Evolutionary conservation across 2,329 filamentous ascomycete genomes (phyloP).

Genomic region (Pseudopithomyces chartarum): DNA sequence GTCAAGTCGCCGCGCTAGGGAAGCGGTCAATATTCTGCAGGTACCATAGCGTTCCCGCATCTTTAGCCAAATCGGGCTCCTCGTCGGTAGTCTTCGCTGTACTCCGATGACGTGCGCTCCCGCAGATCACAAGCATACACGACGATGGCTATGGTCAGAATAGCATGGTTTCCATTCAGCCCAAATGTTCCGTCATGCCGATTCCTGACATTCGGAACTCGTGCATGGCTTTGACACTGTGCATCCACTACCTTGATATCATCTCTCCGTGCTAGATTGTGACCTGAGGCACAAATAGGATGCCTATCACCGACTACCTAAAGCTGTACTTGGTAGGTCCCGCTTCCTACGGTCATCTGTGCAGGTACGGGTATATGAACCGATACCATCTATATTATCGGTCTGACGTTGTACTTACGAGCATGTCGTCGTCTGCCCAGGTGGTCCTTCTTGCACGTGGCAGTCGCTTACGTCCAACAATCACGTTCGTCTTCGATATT

Average conservation of each 20-base stretch:
- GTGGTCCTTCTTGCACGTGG: constrained; percentile 10
- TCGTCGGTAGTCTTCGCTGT: not conserved
- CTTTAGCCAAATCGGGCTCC: constrained; percentile 9
- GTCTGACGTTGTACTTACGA: not conserved
- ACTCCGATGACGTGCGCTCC: constrained; percentile 1
- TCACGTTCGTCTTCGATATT: not conserved
- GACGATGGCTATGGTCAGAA: not conserved
- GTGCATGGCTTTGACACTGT: not conserved
- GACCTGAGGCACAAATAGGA: not conserved
- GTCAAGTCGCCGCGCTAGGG: constrained; percentile 19
- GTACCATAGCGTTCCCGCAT: constrained; percentile 20
- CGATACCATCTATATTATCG: not conserved
- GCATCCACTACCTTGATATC: not conserved
- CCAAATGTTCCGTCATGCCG: constrained; percentile 2
- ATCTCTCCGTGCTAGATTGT: not conserved
- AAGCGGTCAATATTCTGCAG: constrained; percentile 30
- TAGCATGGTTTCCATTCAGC: constrained; percentile 2
- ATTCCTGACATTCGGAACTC: constrained; percentile 1
- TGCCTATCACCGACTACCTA: not conserved
- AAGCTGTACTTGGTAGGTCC: not conserved
- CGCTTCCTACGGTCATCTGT: not conserved
- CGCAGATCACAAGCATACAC: not conserved
- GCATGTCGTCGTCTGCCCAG: too few relatives aligned
- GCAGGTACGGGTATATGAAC: not conserved
- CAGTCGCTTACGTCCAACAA: not conserved